Conservation (phyloP, 2,329 filamentous ascomycete species). For the Fusarium clavum region DNA sequence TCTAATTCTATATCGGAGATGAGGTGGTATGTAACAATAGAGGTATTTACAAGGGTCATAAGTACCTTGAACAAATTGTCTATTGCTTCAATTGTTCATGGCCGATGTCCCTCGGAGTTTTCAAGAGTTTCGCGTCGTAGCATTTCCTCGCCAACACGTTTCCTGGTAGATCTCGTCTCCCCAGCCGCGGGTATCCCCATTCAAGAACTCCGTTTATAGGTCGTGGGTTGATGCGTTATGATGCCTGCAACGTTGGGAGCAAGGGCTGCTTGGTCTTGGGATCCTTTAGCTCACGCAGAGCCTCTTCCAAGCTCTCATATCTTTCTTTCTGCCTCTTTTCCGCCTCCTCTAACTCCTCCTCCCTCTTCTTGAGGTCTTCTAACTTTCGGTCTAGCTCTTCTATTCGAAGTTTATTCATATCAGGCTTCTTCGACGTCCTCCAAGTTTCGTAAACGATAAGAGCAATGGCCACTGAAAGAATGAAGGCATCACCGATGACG, state of each 20-base stretch:
- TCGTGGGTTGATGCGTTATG: background rate
- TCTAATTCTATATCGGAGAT: constrained; percentile 38
- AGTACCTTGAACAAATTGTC: background rate
- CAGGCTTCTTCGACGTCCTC: constrained; percentile 69
- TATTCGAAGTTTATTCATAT: constrained; percentile 65
- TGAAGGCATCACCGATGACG: constrained; percentile 72
- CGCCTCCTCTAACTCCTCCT: constrained; percentile 60
- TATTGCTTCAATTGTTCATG: constrained; percentile 2
- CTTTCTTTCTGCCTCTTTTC: constrained; percentile 61
- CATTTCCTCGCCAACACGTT: constrained; percentile 2
- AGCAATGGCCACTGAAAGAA: constrained; percentile 67
- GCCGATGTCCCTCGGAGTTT: background rate
- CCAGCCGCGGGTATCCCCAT: background rate
- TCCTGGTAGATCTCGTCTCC: background rate
- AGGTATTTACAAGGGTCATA: constrained; percentile 4
- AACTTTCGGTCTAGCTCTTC: constrained; percentile 61
- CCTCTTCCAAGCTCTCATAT: constrained; percentile 65
- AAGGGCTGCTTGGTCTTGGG: constrained; percentile 68
- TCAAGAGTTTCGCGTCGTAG: background rate
- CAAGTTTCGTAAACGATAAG: constrained; percentile 73
- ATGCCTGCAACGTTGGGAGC: constrained; percentile 54
- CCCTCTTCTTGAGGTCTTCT: constrained; percentile 62
- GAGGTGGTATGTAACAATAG: constrained; percentile 31
- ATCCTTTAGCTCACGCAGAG: constrained; percentile 63
- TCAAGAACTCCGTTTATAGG: background rate